Evolutionary conservation across 1,139 yeast genomes (phyloP).

Genomic region (Eremothecium coryli): DNA sequence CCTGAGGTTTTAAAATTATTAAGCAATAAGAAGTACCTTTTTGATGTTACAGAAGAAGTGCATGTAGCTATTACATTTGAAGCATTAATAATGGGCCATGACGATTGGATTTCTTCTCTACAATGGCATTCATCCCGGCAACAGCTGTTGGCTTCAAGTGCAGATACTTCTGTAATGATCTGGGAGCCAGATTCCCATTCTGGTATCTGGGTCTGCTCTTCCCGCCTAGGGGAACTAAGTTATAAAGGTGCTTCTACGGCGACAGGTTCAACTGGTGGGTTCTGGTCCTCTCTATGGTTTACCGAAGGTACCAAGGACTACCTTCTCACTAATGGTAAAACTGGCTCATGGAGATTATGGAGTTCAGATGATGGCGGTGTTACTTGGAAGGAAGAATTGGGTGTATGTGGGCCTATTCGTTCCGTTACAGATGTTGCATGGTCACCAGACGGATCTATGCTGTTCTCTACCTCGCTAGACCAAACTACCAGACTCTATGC

Average conservation of each 20-base stretch:
- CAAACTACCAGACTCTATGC: slow-evolving; percentile 87
- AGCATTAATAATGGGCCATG: slow-evolving; percentile 94
- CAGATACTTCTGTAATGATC: slow-evolving; percentile 90
- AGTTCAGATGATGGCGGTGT: slow-evolving; percentile 31
- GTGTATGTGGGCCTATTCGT: slow-evolving; percentile 67
- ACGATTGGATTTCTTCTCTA: slow-evolving; percentile 89
- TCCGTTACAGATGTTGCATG: slow-evolving; percentile 76
- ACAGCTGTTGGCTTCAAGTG: slow-evolving; percentile 73
- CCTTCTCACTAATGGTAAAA: slow-evolving; percentile 74
- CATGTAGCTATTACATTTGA: slow-evolving; percentile 62
- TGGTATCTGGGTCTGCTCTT: slow-evolving; percentile 82
- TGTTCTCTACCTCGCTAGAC: slow-evolving; percentile 72
- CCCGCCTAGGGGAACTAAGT: slow-evolving; percentile 82
- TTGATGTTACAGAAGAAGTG: slow-evolving; percentile 33
- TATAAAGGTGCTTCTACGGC: slow-evolving; percentile 97
- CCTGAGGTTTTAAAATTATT: slow-evolving; percentile 43
- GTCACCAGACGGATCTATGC: slow-evolving; percentile 59
- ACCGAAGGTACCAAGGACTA: slow-evolving; percentile 37
- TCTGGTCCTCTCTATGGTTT: slow-evolving; percentile 87
- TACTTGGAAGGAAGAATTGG: slow-evolving; percentile 48
- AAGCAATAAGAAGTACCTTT: slow-evolving; percentile 56
- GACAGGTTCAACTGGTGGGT: slow-evolving; percentile 96
- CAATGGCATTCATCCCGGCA: slow-evolving; percentile 66
- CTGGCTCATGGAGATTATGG: slow-evolving; percentile 90
- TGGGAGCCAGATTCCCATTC: slow-evolving; percentile 87